These are phyloP conservation scores for Carex kokanica DNA, from an alignment of 176 grass and related monocot species.

Conservation along the genomic window DNA sequence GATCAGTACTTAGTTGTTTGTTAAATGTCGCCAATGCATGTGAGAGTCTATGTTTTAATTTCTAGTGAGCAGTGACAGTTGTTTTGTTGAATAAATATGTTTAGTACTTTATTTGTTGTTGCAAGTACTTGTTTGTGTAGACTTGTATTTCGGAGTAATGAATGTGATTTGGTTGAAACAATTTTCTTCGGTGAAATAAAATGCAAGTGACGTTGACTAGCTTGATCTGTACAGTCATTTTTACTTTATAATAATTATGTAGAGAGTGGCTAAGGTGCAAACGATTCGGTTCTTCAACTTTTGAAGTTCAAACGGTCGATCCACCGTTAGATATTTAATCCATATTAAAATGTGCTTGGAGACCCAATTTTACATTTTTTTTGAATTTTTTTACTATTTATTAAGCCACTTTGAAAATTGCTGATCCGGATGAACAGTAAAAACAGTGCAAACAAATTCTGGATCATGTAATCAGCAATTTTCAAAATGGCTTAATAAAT, in stretches of 20 bases:
- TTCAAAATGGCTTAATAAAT: too few relatives aligned
- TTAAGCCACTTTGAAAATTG: too few relatives aligned
- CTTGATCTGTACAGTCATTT: background rate
- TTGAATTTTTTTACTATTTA: too few relatives aligned
- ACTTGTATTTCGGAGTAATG: background rate
- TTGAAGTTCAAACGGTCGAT: too few relatives aligned
- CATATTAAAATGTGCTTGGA: too few relatives aligned
- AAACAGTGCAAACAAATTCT: too few relatives aligned
- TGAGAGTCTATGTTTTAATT: background rate
- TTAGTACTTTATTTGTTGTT: background rate
- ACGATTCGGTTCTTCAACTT: too few relatives aligned
- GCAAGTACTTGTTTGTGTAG: background rate
- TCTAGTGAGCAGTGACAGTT: background rate
- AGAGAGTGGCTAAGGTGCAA: too few relatives aligned
- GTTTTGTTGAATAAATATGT: background rate
- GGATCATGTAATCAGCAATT: too few relatives aligned
- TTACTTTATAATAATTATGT: background rate
- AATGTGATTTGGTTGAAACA: background rate
- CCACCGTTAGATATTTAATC: too few relatives aligned
- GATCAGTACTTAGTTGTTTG: background rate
- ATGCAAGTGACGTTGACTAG: background rate
- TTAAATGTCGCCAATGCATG: background rate
- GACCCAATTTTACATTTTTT: too few relatives aligned
- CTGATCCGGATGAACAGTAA: too few relatives aligned
- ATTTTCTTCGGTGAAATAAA: background rate